These are phyloP conservation scores for Fraxinus excelsior DNA, from an alignment of 257 asterid species.

Conservation along the genomic window DNA sequence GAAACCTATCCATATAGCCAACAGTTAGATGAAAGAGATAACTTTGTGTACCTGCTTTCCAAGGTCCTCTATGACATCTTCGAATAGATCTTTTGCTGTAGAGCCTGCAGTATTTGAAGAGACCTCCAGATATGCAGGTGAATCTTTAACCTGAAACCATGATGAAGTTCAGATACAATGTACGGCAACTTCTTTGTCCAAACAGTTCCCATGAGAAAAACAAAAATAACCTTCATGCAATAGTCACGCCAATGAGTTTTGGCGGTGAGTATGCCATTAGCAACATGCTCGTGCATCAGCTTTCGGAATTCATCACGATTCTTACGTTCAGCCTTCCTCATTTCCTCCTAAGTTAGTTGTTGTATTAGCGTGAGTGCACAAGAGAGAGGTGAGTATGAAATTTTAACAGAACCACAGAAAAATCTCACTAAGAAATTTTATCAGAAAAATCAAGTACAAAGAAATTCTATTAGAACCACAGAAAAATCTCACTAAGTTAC, in stretches of 20 bases:
- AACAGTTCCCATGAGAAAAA: slow-evolving; percentile 14
- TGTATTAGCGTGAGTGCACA: neutral
- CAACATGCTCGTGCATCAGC: slow-evolving; percentile 90
- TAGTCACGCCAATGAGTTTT: slow-evolving; percentile 90
- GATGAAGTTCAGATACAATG: slow-evolving; percentile 21
- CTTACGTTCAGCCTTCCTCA: slow-evolving; percentile 80
- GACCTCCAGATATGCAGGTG: slow-evolving; percentile 77
- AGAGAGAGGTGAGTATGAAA: slow-evolving; percentile 17
- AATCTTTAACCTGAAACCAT: slow-evolving; percentile 73
- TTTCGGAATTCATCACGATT: slow-evolving; percentile 97
- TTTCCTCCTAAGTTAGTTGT: slow-evolving; percentile 65
- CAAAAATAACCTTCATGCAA: slow-evolving; percentile 61
- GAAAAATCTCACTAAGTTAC: slow-evolving; percentile 35
- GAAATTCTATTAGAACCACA: neutral
- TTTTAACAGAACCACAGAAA: slow-evolving; percentile 16
- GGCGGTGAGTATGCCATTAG: slow-evolving; percentile 64
- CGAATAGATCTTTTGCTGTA: slow-evolving; percentile 79
- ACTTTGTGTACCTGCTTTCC: slow-evolving; percentile 65
- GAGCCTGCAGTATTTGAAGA: slow-evolving; percentile 82
- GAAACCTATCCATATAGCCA: neutral
- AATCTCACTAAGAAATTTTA: neutral
- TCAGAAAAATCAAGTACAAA: too few species aligned
- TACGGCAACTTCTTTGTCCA: neutral
- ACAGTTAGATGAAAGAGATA: neutral
- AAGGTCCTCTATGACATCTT: slow-evolving; percentile 87